Percentiles rank a stretch among this genome's conserved stretches.
These are phyloP conservation scores for Xylaria sp. DNA, from an alignment of 2,329 filamentous ascomycete species.

Conservation along the genomic window DNA sequence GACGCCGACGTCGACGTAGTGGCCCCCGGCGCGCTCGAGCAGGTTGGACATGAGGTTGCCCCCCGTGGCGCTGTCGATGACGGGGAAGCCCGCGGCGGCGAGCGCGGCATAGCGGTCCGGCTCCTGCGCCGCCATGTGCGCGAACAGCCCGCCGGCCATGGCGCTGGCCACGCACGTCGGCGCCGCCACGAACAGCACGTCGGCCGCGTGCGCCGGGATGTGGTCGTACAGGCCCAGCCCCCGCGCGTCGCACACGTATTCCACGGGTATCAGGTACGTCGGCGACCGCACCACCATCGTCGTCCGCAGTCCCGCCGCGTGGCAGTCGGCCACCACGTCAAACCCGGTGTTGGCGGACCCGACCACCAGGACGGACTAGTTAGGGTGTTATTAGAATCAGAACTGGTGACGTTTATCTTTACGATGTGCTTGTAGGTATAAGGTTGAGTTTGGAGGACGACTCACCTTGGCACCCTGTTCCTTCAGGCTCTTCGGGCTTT, in stretches of 20 bases:
- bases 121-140: constrained; percentile 32
- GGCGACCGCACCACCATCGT: constrained; percentile 42
- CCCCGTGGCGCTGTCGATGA: constrained; percentile 37
- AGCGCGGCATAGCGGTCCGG: constrained; percentile 41
- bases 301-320: constrained; percentile 34
- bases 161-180: constrained; percentile 30
- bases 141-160: constrained; percentile 27
- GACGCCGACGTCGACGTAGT: constrained; percentile 45
- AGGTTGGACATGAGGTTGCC: constrained; percentile 36
- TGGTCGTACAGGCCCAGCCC: constrained; percentile 39
- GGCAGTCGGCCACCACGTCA: constrained; percentile 42
- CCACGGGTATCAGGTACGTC: constrained; percentile 40
- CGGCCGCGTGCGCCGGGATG: constrained; percentile 22
- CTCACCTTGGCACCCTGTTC: constrained; percentile 28
- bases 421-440: too few species aligned
- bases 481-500: constrained; percentile 24
- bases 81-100: constrained; percentile 40
- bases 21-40: constrained; percentile 43
- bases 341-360: constrained; percentile 49
- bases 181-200: constrained; percentile 23
- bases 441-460: too few species aligned
- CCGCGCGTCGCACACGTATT: constrained; percentile 32
- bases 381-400: too few species aligned
- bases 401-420: too few species aligned
- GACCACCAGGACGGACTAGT: constrained; percentile 37